Evolutionary conservation across 257 asterid species (phyloP), one percentile per base, ranked within the genome.

Genomic region (Fraxinus americana): DNA sequence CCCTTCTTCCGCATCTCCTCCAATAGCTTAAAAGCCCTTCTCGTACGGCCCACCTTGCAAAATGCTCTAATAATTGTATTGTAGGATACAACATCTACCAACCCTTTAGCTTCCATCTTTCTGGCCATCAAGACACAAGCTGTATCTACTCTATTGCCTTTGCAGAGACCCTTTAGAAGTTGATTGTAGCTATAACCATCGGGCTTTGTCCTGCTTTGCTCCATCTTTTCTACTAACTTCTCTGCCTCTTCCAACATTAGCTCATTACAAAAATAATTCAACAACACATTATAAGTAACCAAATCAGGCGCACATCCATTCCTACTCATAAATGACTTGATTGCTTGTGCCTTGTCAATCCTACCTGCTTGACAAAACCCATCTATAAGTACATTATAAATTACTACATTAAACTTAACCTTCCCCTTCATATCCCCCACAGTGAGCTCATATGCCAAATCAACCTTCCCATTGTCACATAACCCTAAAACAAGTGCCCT

Each of bases 361-460:
- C 94, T 92, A 75, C 97, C 97, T 39, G 85, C 79, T 69, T 87
- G 87, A 86, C 97, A 96, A 86, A 89, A 96, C 71, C 96, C 98
- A 74, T 90, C 81, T 76, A 96, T 91, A 72, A 93, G 94, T 45
- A 84, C 86, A 79, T 93, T 93, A 67, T 90, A 93, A 50, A 93
- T 79, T 59, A 86, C 87, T 0, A 85, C 76, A 54, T 83, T 82
- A 83, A 96, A 93, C 76, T 83, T 85, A 7, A 91, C 79, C 79
- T 85, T 90, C 35, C 89, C 97, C 90, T 92, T 92, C 95, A 96
- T 63, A 79, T 88, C 88, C 71, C 97, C 99, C 69, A 96, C 71
- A 0, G 97, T 93, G 32, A 90, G 93, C 81, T 93, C 99, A 82
- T 96, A 96, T n/a, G 99, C 99, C 85, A 93, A 86, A 87, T 92